A percentile compares a stretch with the other conserved stretches of the same genome.
These are phyloP conservation scores for Fereydounia khargensis DNA, from an alignment of 1,284 basidiomycete genomes.

Conservation along the genomic window DNA sequence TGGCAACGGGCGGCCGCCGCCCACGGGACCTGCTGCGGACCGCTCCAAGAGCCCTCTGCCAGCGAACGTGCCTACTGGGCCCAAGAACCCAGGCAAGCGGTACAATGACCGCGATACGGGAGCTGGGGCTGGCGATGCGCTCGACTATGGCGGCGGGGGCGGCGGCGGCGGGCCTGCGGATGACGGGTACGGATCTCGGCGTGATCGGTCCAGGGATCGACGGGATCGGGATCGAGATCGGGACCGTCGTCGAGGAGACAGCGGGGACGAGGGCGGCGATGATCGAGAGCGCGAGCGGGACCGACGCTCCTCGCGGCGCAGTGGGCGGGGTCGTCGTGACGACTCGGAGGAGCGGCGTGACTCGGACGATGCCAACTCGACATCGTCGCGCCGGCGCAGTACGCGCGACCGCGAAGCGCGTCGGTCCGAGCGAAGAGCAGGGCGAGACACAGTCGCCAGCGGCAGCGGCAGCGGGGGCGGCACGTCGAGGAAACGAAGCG, in stretches of 20 bases:
- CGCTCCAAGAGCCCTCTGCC: constrained; percentile 12
- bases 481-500: constrained; percentile 16
- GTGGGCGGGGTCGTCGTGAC: no score
- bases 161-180: constrained; percentile 8
- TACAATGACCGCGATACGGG: constrained; percentile 53
- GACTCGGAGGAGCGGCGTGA: no score
- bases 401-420: constrained; percentile 16
- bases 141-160: constrained; percentile 49
- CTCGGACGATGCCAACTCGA: no score
- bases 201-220: not conserved
- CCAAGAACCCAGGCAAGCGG: constrained; percentile 36
- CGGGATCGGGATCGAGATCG: constrained; percentile 17
- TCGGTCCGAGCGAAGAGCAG: constrained; percentile 19
- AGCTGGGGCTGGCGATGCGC: constrained; percentile 37
- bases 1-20: constrained; percentile 3
- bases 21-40: constrained; percentile 13
- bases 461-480: constrained; percentile 6
- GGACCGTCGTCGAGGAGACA: constrained; percentile 14
- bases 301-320: no score
- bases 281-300: constrained; percentile 19
- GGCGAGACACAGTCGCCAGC: constrained; percentile 10
- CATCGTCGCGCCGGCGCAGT: no score
- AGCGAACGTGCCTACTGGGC: constrained; percentile 38
- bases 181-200: not conserved
- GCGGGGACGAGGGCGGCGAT: constrained; percentile 1